phyloP scores from a whole-genome alignment of 2,329 filamentous ascomycete species.

The Echinosphaeria canescens region DNA sequence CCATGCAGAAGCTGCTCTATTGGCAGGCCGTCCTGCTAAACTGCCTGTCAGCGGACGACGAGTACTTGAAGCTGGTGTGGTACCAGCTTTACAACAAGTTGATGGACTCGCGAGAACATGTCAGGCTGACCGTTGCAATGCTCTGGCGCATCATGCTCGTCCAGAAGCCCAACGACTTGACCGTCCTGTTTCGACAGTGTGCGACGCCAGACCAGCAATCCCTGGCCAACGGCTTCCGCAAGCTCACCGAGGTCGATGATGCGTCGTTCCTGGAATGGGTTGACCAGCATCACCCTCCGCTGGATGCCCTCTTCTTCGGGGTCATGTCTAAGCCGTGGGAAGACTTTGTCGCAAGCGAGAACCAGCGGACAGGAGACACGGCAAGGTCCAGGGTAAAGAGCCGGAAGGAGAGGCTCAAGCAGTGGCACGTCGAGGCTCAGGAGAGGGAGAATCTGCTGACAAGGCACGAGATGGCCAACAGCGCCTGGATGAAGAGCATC shows the following conservation, averaged over 20 bases:
- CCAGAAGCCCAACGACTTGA: conserved; percentile 73
- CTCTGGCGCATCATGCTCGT: conserved; percentile 86
- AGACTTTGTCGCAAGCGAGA: conserved; percentile 65
- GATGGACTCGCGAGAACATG: conserved; percentile 41
- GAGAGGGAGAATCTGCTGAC: conserved; percentile 49
- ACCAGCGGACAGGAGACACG: conserved; percentile 56
- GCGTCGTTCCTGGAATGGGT: conserved; percentile 78
- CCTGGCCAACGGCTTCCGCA: conserved; percentile 58
- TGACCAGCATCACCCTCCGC: conserved; percentile 53
- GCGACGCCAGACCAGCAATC: conserved; percentile 48
- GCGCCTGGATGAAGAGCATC: conserved; percentile 89
- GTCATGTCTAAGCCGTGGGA: conserved; percentile 73
- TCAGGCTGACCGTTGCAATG: conserved; percentile 59
- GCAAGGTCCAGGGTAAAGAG: conserved; percentile 48
- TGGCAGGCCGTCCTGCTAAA: conserved; percentile 88
- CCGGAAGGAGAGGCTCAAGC: conserved; percentile 61
- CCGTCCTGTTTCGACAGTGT: conserved; percentile 49
- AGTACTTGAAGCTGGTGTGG: conserved; percentile 69
- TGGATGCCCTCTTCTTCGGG: conserved; percentile 69
- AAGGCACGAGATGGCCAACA: conserved; percentile 71
- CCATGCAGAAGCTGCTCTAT: conserved; percentile 74
- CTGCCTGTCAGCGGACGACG: conserved; percentile 56
- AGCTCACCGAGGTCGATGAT: conserved; percentile 73
- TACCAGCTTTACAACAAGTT: conserved; percentile 86
- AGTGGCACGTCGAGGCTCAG: conserved; percentile 53